Evolutionary conservation across 1,284 basidiomycete species (phyloP).

Genomic region (Sutorius eximius): DNA sequence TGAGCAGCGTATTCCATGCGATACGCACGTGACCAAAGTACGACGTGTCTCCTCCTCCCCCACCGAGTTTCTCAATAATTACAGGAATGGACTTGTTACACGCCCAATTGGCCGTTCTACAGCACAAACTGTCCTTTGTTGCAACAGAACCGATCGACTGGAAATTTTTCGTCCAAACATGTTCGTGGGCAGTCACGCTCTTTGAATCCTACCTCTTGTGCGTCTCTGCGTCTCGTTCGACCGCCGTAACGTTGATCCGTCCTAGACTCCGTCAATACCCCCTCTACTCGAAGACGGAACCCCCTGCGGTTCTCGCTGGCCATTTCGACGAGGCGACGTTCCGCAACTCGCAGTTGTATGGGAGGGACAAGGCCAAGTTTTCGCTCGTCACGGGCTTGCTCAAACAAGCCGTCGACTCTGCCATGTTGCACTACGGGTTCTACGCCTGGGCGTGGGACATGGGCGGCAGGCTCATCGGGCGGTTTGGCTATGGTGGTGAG

Average conservation of each 20-base stretch:
- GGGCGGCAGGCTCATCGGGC: slow-evolving; percentile 51
- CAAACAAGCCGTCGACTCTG: slow-evolving; percentile 71
- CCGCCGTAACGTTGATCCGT: no score
- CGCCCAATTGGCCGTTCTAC: slow-evolving; percentile 51
- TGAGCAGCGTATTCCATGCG: neutral
- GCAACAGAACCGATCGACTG: slow-evolving; percentile 62
- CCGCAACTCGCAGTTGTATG: slow-evolving; percentile 88
- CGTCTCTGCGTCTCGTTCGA: slow-evolving; percentile 30
- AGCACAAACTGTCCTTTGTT: slow-evolving; percentile 59
- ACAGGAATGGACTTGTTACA: slow-evolving; percentile 57
- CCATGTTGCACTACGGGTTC: slow-evolving; percentile 71
- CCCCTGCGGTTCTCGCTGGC: slow-evolving; percentile 71
- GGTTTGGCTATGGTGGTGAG: slow-evolving; percentile 61
- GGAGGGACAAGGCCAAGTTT: slow-evolving; percentile 89
- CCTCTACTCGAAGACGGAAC: slow-evolving; percentile 74
- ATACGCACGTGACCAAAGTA: slow-evolving; percentile 15
- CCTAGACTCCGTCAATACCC: slow-evolving; percentile 80
- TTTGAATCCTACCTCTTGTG: slow-evolving; percentile 85
- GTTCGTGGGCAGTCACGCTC: slow-evolving; percentile 76
- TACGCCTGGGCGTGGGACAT: slow-evolving; percentile 80
- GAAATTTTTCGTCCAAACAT: slow-evolving; percentile 70
- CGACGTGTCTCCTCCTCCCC: slow-evolving; percentile 12
- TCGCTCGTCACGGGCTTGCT: slow-evolving; percentile 72
- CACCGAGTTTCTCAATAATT: neutral
- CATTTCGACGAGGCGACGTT: slow-evolving; percentile 80